phyloP scores from a whole-genome alignment of 2,329 filamentous ascomycete species.

The Pleurostoma richardsiae region DNA sequence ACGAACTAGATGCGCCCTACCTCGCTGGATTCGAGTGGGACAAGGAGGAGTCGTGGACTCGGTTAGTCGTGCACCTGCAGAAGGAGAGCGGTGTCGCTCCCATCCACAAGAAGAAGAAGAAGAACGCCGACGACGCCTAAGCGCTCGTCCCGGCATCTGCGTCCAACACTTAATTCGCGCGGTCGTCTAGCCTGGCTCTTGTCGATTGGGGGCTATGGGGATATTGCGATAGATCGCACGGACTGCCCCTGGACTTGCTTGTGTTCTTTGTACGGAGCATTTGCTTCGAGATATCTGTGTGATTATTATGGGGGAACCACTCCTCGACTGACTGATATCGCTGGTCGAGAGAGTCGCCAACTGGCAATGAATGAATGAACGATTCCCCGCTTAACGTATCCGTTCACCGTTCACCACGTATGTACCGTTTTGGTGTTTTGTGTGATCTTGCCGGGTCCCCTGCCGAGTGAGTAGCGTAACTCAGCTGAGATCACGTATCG shows the following conservation, averaged over 20 bases:
- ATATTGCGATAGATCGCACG: slow-evolving; percentile 21
- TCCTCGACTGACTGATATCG: too few species aligned
- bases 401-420: too few species aligned
- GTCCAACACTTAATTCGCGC: slow-evolving; percentile 26
- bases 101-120: slow-evolving; percentile 57
- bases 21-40: slow-evolving; percentile 96
- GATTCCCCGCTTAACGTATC: too few species aligned
- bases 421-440: too few species aligned
- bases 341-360: too few species aligned
- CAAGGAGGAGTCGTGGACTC: slow-evolving; percentile 84
- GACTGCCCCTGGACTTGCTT: neutral
- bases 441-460: too few species aligned
- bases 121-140: slow-evolving; percentile 31
- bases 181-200: slow-evolving; percentile 27
- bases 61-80: slow-evolving; percentile 80
- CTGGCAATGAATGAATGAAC: too few species aligned
- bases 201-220: slow-evolving; percentile 26
- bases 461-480: too few species aligned
- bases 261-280: neutral
- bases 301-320: too few species aligned
- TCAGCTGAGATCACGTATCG: too few species aligned
- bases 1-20: slow-evolving; percentile 83
- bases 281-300: neutral
- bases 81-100: slow-evolving; percentile 48
- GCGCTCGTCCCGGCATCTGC: slow-evolving; percentile 22